Percentiles rank a stretch among this genome's conserved stretches.
Conservation (phyloP, 129 eudicot genomes). For the Logfia minima region DNA sequence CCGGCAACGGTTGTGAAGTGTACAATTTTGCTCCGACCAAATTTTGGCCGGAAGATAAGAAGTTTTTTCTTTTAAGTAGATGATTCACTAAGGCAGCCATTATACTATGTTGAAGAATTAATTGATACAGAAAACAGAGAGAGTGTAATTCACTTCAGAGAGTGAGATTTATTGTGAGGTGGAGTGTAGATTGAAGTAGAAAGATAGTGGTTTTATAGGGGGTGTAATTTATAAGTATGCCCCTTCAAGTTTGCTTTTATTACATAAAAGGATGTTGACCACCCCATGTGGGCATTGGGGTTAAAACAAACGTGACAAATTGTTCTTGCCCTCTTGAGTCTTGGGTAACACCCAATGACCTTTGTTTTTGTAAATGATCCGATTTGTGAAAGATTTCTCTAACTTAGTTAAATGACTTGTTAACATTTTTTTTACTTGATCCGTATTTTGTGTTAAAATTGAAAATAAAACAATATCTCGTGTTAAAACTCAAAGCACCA, state of each 20-base stretch:
- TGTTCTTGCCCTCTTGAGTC: no score
- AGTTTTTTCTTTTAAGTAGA: conserved; percentile 41
- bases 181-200: conserved; percentile 15
- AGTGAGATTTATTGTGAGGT: neutral
- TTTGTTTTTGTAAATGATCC: no score
- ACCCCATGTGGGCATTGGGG: neutral
- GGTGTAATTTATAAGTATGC: neutral
- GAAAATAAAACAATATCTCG: no score
- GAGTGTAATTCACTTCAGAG: neutral
- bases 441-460: no score
- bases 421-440: no score
- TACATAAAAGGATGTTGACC: neutral
- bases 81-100: conserved; percentile 61
- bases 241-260: conserved; percentile 9
- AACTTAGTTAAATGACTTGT: no score
- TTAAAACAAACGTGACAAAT: no score
- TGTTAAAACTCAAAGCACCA: no score
- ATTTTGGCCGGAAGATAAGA: conserved; percentile 7
- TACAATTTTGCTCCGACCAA: conserved; percentile 40
- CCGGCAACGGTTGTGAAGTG: conserved; percentile 51
- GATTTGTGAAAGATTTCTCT: no score
- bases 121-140: conserved; percentile 3
- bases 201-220: conserved; percentile 1
- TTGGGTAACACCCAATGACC: no score
- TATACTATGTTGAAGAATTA: conserved; percentile 18